phyloP scores from a whole-genome alignment of 75 land plant genomes.

The Selaginella tamariscina region DNA sequence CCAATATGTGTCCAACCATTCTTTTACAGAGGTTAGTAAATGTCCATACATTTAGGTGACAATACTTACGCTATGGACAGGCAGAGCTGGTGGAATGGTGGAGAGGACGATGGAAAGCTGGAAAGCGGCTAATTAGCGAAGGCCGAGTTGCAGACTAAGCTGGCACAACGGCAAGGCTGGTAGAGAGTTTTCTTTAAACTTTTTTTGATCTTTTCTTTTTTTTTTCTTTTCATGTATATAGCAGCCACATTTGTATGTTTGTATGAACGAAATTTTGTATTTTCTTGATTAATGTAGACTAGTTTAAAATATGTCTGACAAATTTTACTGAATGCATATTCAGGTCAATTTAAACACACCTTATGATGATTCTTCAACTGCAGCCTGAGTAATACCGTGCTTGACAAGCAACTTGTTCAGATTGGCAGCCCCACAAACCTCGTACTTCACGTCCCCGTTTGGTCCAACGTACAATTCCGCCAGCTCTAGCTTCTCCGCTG shows the following conservation, averaged over 20 bases:
- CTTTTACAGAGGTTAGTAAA: constrained; percentile 42
- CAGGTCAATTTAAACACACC: too few species aligned
- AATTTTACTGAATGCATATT: too few species aligned
- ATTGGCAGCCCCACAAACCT: constrained; percentile 47
- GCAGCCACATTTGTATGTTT: too few species aligned
- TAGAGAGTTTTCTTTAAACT: too few species aligned
- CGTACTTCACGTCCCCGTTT: constrained; percentile 56
- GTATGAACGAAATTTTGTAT: too few species aligned
- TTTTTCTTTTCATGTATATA: too few species aligned
- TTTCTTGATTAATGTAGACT: too few species aligned
- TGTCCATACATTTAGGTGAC: not conserved
- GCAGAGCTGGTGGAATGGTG: constrained; percentile 15
- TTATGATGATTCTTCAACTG: constrained; percentile 38
- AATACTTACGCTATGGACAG: not conserved
- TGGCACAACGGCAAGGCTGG: not conserved
- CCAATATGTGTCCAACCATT: constrained; percentile 49
- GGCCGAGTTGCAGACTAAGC: not conserved
- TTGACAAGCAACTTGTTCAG: constrained; percentile 46
- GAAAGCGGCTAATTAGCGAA: not conserved
- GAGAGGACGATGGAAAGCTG: not conserved
- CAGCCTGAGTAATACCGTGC: constrained; percentile 47
- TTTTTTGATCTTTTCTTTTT: too few species aligned
- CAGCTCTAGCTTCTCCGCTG: constrained; percentile 63
- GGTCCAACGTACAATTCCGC: constrained; percentile 49
- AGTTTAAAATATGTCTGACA: too few species aligned